Conservation (phyloP, 768 basidiomycete genomes). For the Cystobasidium tubakii region DNA sequence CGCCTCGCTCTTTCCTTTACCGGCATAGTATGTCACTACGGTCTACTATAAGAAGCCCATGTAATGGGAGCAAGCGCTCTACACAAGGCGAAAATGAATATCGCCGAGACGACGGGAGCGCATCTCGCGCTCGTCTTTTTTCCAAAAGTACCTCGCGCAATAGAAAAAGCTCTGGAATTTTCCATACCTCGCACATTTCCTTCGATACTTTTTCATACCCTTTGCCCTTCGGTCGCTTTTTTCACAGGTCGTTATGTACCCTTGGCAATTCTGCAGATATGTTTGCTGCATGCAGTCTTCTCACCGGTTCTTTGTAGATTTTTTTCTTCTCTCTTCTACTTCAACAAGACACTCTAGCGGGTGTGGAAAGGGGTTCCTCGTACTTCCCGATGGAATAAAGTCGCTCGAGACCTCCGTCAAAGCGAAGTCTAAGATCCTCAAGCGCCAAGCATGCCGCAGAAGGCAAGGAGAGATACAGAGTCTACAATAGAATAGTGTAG, state of each 20-base stretch:
- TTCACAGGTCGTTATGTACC: neutral
- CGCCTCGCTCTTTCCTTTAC: neutral
- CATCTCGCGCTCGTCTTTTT: no score
- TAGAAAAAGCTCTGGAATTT: no score
- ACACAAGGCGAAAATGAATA: neutral
- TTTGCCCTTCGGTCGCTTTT: neutral
- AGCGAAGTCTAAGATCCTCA: no score
- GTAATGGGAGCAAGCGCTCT: neutral
- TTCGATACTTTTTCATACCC: neutral
- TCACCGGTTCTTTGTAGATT: neutral
- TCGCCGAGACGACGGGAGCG: no score
- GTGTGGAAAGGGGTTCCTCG: no score
- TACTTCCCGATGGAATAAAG: no score
- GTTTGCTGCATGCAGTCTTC: conserved; percentile 4
- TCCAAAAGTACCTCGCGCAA: no score
- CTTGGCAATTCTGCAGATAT: neutral
- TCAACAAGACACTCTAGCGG: no score
- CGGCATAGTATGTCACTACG: conserved; percentile 26
- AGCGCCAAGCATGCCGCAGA: neutral
- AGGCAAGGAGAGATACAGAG: neutral
- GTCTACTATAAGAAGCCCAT: conserved; percentile 34
- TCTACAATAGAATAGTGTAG: neutral
- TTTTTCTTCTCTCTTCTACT: neutral
- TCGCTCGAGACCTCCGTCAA: no score
- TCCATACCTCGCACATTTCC: no score